Percentiles rank a stretch among this genome's conserved stretches.
Evolutionary conservation across 441 rosid genomes (phyloP).

Genomic region (Lepidium campestre): DNA sequence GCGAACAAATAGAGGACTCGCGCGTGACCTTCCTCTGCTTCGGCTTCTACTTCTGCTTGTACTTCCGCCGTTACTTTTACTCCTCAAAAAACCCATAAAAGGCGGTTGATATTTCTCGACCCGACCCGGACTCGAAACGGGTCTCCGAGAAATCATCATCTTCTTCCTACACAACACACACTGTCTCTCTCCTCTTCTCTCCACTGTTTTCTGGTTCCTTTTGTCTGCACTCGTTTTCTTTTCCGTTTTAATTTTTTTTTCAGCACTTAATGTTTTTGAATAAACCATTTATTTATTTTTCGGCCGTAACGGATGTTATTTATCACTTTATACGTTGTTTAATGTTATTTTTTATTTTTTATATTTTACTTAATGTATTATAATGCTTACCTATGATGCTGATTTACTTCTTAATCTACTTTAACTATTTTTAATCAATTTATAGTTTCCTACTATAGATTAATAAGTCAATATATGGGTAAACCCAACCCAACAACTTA

Average conservation of each 20-base stretch:
- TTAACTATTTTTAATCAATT: not conserved
- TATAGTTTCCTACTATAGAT: not conserved
- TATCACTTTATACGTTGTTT: not conserved
- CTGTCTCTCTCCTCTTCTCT: not conserved
- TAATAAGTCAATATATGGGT: not conserved
- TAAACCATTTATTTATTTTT: not conserved
- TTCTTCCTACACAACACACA: slow-evolving; percentile 9
- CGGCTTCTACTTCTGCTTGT: slow-evolving; percentile 52
- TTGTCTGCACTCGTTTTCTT: slow-evolving; percentile 11
- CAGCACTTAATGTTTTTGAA: not conserved
- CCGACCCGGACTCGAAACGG: slow-evolving; percentile 89
- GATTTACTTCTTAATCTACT: slow-evolving; percentile 11
- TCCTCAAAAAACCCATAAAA: slow-evolving; percentile 66
- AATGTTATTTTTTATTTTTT: not conserved
- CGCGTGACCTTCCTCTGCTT: slow-evolving; percentile 75
- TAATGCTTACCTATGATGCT: not conserved
- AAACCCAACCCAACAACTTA: not conserved
- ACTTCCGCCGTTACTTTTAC: slow-evolving; percentile 20
- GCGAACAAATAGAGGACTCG: slow-evolving; percentile 74
- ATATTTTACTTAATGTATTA: not conserved
- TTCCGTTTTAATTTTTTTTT: not conserved
- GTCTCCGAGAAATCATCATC: slow-evolving; percentile 50
- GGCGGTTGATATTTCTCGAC: slow-evolving; percentile 83
- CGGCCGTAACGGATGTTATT: not conserved
- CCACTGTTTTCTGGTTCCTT: slow-evolving; percentile 2